Evolutionary conservation across 1,284 basidiomycete genomes (phyloP), one percentile per base, ranked within the genome.

Genomic region (Cutaneotrichosporon sp.): DNA sequence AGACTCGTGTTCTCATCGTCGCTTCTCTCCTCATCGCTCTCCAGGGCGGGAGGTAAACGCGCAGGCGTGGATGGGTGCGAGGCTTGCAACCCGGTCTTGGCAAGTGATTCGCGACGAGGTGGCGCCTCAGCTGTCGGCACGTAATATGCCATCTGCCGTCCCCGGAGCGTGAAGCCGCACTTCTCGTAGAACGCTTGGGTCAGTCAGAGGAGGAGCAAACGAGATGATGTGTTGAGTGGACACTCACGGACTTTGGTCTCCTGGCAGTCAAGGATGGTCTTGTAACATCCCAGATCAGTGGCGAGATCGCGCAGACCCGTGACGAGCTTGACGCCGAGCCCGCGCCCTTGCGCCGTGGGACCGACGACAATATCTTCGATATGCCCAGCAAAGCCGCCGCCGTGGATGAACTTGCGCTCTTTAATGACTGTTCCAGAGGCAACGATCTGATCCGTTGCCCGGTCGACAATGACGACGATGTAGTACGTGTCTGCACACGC

Each of bases 331-430:
- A 87, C 76, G 0, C 94, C 94, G 34, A 98, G 46, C 5, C 67
- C 68, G 76, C 87, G 88, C 35, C 94, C 94, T 77, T 96, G 90
- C 72, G 86, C 83, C 74, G 97, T 92, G 71, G 85, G 84, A 72
- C 88, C 85, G 6, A 97, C 91, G 2, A 90, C 91, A 61, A 98
- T 97, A 71, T 98, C 94, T 76, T 98, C 94, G 58, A 98, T 94
- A 70, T 98, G 94, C 0, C 91, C 94, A 5, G 90, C 88, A 51
- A 80, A 79, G 24, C 89, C 89, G 14, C 87, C 79, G 9, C 81
- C 83, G 25, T 91, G 81, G 27, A 92, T 77, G 79, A 97, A 97
- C 79, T 98, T 97, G 78, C 85, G 85, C 76, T 97, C 94, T 57
- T 94, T 73, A 67, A 97, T 84, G 45, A 96, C 78, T 7, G 85